These are phyloP conservation scores for Pleurotus platypus DNA, from an alignment of 768 basidiomycete genomes.

Conservation along the genomic window DNA sequence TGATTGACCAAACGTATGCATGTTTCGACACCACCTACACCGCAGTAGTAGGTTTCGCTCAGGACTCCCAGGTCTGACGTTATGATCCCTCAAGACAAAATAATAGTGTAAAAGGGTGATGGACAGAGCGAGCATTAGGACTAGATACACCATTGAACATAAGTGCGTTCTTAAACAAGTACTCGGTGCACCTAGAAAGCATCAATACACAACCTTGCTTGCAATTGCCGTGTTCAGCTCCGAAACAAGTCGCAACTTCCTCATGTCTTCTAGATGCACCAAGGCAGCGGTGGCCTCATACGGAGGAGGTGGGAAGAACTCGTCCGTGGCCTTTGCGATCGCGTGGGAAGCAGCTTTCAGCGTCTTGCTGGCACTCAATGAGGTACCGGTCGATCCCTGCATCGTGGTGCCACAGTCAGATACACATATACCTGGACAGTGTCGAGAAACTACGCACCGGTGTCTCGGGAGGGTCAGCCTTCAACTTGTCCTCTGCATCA, in stretches of 20 bases:
- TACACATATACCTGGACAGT: not conserved
- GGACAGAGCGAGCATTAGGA: too few relatives aligned
- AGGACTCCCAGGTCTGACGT: too few relatives aligned
- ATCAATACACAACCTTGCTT: too few relatives aligned
- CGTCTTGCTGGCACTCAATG: not conserved
- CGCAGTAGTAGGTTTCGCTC: too few relatives aligned
- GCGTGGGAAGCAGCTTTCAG: not conserved
- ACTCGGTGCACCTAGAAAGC: too few relatives aligned
- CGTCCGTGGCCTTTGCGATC: not conserved
- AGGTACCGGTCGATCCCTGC: not conserved
- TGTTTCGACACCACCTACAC: too few relatives aligned
- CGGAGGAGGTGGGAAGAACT: not conserved
- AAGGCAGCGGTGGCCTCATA: not conserved
- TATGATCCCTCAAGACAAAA: too few relatives aligned
- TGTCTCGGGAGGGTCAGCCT: slow-evolving; percentile 1
- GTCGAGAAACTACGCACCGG: not conserved
- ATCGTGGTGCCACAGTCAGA: not conserved
- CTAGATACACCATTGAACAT: too few relatives aligned
- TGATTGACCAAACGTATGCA: too few relatives aligned
- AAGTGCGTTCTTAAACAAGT: too few relatives aligned
- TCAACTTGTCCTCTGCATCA: not conserved
- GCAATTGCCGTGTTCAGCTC: not conserved
- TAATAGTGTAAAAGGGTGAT: too few relatives aligned
- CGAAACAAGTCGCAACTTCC: not conserved
- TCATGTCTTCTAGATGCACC: not conserved